These are phyloP conservation scores for Pythium insidiosum DNA, from an alignment of 352 stramenopile species.

Conservation along the genomic window DNA sequence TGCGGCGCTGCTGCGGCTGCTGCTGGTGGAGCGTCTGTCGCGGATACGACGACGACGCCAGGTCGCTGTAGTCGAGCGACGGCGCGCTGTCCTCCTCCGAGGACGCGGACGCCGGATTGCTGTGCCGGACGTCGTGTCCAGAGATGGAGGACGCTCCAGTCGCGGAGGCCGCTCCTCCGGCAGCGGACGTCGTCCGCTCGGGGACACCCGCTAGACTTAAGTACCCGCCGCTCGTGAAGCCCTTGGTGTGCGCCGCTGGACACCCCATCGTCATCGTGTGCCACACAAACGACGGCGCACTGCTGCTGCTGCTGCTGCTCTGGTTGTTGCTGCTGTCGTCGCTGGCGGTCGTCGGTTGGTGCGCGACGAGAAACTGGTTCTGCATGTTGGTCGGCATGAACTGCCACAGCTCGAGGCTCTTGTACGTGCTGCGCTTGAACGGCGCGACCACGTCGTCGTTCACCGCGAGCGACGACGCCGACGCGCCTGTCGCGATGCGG, in stretches of 20 bases:
- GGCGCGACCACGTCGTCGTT: constrained; percentile 32
- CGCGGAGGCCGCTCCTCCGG: too few species aligned
- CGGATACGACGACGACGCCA: too few species aligned
- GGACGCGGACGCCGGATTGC: constrained; percentile 16
- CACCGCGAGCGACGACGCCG: too few species aligned
- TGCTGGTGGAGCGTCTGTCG: too few species aligned
- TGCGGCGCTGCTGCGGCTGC: constrained; percentile 3
- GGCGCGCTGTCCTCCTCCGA: constrained; percentile 20
- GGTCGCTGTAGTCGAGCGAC: too few species aligned
- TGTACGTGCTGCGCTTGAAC: constrained; percentile 84
- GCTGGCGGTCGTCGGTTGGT: constrained; percentile 22
- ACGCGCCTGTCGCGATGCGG: too few species aligned
- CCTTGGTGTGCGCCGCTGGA: constrained; percentile 71
- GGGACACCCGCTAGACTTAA: too few species aligned
- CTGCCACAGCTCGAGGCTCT: constrained; percentile 71
- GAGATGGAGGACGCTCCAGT: too few species aligned
- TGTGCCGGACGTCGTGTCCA: constrained; percentile 3
- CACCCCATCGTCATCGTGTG: constrained; percentile 86
- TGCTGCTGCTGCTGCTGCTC: too few species aligned
- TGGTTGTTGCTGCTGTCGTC: constrained; percentile 7
- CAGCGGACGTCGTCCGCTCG: too few species aligned
- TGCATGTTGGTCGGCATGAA: constrained; percentile 84
- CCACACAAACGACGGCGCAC: constrained; percentile 73
- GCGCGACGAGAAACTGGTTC: constrained; percentile 64
- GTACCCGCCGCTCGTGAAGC: constrained; percentile 66